Conservation (phyloP, 2,329 filamentous ascomycete species). For the Aspergillus jensenii region DNA sequence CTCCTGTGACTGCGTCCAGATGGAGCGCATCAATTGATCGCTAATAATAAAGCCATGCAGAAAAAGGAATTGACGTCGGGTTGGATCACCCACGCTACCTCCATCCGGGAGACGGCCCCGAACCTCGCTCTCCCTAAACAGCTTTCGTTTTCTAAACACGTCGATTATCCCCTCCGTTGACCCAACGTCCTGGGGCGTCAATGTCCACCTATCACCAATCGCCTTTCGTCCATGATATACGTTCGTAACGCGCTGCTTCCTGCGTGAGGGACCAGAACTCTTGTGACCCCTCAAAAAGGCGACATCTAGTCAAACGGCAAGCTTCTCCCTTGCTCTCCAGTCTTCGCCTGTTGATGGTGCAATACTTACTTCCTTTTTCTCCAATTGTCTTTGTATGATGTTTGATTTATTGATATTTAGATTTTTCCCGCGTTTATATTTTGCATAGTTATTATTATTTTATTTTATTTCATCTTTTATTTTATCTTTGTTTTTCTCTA, state of each 20-base stretch:
- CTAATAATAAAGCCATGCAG: constrained; percentile 10
- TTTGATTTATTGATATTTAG: background rate
- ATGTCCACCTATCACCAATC: constrained; percentile 20
- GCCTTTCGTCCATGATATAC: constrained; percentile 17
- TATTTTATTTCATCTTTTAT: constrained; percentile 6
- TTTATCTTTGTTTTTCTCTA: background rate
- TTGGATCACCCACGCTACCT: constrained; percentile 24
- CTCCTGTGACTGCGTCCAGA: constrained; percentile 14
- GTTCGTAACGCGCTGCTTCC: constrained; percentile 17
- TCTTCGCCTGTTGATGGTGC: background rate
- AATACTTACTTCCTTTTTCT: constrained; percentile 7
- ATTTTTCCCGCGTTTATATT: constrained; percentile 2
- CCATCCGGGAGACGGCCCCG: constrained; percentile 19
- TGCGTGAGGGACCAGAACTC: constrained; percentile 15
- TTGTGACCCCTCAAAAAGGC: constrained; percentile 6
- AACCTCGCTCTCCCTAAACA: constrained; percentile 15
- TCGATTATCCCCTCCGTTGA: constrained; percentile 19
- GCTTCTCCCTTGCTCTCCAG: constrained; percentile 1
- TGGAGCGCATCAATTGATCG: constrained; percentile 11
- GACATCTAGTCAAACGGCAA: constrained; percentile 14
- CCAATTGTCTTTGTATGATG: background rate
- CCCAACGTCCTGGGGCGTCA: constrained; percentile 23
- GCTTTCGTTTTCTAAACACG: constrained; percentile 13
- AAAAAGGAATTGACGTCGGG: constrained; percentile 15
- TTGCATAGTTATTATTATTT: background rate